Conservation (phyloP, 805 yeast genomes). For the Cyberlindnera nakhonratchasimensis region DNA sequence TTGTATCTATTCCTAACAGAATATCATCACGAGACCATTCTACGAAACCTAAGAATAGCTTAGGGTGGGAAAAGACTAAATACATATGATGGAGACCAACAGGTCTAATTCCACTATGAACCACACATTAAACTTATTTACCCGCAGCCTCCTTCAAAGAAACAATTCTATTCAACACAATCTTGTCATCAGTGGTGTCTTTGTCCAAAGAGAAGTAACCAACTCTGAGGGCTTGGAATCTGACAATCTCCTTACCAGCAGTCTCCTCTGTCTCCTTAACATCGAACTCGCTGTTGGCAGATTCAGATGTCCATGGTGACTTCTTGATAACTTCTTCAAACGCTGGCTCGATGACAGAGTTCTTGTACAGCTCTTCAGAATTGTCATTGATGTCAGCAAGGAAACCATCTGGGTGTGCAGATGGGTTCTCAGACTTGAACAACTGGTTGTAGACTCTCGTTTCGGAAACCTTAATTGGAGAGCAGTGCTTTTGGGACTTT, state of each 20-base stretch:
- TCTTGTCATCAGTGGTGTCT: conserved; percentile 58
- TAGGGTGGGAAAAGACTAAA: no score
- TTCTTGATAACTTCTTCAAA: conserved; percentile 61
- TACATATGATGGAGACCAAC: no score
- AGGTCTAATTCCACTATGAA: no score
- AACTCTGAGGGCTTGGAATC: conserved; percentile 96
- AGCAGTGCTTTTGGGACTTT: conserved; percentile 51
- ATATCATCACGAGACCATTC: no score
- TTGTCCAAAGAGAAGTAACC: conserved; percentile 93
- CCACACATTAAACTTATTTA: conserved; percentile 24
- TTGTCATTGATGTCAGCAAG: conserved; percentile 78
- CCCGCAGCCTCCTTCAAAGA: conserved; percentile 76
- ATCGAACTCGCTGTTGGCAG: conserved; percentile 56
- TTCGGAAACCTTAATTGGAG: conserved; percentile 67
- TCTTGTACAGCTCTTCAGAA: conserved; percentile 63
- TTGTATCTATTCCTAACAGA: no score
- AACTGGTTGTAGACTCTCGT: conserved; percentile 84
- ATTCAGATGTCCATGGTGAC: conserved; percentile 71
- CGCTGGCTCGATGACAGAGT: conserved; percentile 76
- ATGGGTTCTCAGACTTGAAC: conserved; percentile 89
- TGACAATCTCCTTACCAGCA: conserved; percentile 69
- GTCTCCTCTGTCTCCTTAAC: conserved; percentile 62
- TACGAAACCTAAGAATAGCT: no score
- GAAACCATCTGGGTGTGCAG: conserved; percentile 83
- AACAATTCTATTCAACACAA: conserved; percentile 87